phyloP scores from a whole-genome alignment of 2,329 filamentous ascomycete species.

The Diaporthe aspalathi region DNA sequence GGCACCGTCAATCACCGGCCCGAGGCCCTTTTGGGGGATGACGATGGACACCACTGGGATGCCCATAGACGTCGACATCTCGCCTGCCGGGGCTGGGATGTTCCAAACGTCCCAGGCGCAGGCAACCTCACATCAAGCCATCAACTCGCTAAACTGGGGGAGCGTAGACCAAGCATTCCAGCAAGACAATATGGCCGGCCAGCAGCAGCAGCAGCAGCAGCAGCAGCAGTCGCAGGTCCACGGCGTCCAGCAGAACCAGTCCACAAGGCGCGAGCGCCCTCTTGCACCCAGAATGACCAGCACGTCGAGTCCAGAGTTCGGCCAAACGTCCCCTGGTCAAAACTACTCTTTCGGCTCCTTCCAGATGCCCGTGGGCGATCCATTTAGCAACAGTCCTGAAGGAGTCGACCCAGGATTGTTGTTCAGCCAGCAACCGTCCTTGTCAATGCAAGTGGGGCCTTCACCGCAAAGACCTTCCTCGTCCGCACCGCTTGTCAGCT shows the following conservation, averaged over 20 bases:
- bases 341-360: conserved; percentile 56
- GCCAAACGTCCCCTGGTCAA: conserved; percentile 39
- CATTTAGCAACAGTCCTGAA: conserved; percentile 60
- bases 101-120: conserved; percentile 53
- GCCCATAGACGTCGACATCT: conserved; percentile 55
- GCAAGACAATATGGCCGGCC: conserved; percentile 52
- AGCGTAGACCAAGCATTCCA: conserved; percentile 67
- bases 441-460: conserved; percentile 33
- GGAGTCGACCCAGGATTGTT: conserved; percentile 71
- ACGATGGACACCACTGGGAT: conserved; percentile 56
- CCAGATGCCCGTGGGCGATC: conserved; percentile 58
- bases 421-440: conserved; percentile 61
- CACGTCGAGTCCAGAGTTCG: conserved; percentile 47
- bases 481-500: conserved; percentile 42
- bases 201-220: conserved; percentile 41
- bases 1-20: conserved; percentile 56
- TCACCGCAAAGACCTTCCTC: conserved; percentile 37
- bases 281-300: conserved; percentile 63
- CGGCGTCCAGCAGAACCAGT: conserved; percentile 44
- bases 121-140: conserved; percentile 54
- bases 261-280: conserved; percentile 56
- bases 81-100: conserved; percentile 54
- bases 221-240: conserved; percentile 40
- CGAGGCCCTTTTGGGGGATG: conserved; percentile 69
- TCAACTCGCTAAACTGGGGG: conserved; percentile 68